Evolutionary conservation across 257 asterid species (phyloP).

Genomic region (Oldenlandia corymbosa): DNA sequence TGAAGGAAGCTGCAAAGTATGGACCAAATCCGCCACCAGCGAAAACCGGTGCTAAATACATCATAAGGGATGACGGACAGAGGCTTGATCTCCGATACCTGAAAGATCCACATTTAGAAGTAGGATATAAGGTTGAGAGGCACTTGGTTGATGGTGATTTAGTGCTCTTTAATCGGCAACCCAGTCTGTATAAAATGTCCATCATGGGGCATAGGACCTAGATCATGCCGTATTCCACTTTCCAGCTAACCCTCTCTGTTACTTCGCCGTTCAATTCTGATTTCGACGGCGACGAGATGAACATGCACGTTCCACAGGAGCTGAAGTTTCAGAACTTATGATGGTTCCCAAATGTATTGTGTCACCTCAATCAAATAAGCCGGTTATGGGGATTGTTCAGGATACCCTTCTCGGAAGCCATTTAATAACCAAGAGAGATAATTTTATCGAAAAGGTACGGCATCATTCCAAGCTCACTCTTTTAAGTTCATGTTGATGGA

Average conservation of each 20-base stretch:
- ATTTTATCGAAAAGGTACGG: constrained; percentile 88
- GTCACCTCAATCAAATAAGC: constrained; percentile 94
- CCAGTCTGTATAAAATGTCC: constrained; percentile 98
- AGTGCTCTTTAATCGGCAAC: constrained; percentile 92
- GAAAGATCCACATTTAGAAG: constrained; percentile 95
- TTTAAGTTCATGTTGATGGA: no score
- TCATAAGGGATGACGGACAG: constrained; percentile 98
- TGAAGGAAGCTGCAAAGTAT: constrained; percentile 93
- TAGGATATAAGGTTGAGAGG: constrained; percentile 98
- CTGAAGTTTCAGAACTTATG: constrained; percentile 95
- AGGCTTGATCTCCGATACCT: constrained; percentile 98
- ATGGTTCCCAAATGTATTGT: constrained; percentile 98
- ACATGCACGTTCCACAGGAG: constrained; percentile 99
- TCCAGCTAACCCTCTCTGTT: constrained; percentile 88
- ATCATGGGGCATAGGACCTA: constrained; percentile 97
- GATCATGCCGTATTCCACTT: constrained; percentile 98
- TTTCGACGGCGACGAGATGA: constrained; percentile 99
- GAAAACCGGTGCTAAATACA: constrained; percentile 97
- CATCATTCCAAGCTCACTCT: no score
- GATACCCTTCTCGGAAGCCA: constrained; percentile 96
- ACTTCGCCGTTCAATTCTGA: constrained; percentile 99
- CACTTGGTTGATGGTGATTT: constrained; percentile 98
- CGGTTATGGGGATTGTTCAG: constrained; percentile 99
- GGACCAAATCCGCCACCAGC: constrained; percentile 99
- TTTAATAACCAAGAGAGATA: constrained; percentile 87